Conservation (phyloP, 2,329 filamentous ascomycete species). For the Fusarium fracticaudum region DNA sequence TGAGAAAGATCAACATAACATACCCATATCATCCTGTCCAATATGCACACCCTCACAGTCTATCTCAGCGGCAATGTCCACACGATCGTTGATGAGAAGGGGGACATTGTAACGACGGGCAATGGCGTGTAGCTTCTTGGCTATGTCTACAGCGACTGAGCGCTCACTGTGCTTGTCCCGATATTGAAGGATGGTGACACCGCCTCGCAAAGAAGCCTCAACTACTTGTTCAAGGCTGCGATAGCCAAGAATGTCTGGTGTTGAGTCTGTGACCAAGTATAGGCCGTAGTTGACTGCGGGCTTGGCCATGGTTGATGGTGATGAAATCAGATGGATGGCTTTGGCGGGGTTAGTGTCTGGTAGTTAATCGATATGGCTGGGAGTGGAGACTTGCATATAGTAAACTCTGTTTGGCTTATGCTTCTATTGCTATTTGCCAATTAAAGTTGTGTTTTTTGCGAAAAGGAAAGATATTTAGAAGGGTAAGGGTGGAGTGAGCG, state of each 20-base stretch:
- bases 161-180: slow-evolving; percentile 88
- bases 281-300: slow-evolving; percentile 75
- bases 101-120: slow-evolving; percentile 76
- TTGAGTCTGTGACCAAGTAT: slow-evolving; percentile 94
- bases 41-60: slow-evolving; percentile 93
- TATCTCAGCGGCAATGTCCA: slow-evolving; percentile 87
- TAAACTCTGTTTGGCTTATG: background rate
- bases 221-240: slow-evolving; percentile 78
- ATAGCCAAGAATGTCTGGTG: slow-evolving; percentile 80
- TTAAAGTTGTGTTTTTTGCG: background rate
- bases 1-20: slow-evolving; percentile 48
- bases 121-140: slow-evolving; percentile 74
- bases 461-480: background rate
- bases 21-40: slow-evolving; percentile 92
- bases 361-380: background rate
- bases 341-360: slow-evolving; percentile 9
- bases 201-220: slow-evolving; percentile 77
- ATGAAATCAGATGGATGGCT: background rate
- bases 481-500: slow-evolving; percentile 21
- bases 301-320: slow-evolving; percentile 16
- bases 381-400: background rate
- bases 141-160: slow-evolving; percentile 74
- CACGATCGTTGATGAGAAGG: slow-evolving; percentile 90
- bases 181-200: slow-evolving; percentile 88
- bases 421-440: background rate